Evolutionary conservation across 176 grass and related monocot species (phyloP), one percentile per base, ranked within the genome.

Genomic region (Leersia perrieri): DNA sequence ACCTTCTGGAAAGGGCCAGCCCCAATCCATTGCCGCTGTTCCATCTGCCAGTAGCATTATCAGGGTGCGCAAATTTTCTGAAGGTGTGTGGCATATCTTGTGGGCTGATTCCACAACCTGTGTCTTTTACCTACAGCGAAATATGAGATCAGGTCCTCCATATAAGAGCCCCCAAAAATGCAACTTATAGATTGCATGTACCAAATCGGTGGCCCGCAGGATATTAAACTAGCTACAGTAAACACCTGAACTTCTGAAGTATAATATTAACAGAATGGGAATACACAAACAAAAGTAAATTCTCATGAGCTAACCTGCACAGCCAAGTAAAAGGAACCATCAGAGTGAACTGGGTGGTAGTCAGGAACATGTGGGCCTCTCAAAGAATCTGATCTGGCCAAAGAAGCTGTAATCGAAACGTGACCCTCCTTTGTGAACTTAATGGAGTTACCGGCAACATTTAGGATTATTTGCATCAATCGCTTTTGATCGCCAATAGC

Each of bases 361-460:
- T 98, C 90, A n/a, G 90, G 86, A 72, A 83, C 78, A 65, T 87
- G 77, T 22, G 82, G 74, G 45, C 93, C 92, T 47, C 79, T 93
- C 39, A 84, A 76, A 83, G 80, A 85, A 51, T 95, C 92, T 35
- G 90, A 32, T 68, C 78, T 89, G 8, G 87, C 88, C 7, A 93
- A 67, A 20, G 88, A 93, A 64, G 90, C 90, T 63, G 73, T 74
- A 23, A 98, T 77, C 64, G 88, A 91, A 82, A 95, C 76, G 28
- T 93, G 88, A 30, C 92, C 96, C 86, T 95, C 90, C 57, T 89
- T 95, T 66, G 96, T 98, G 68, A 93, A 95, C 68, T 98, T 93
- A 39, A 98, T 51, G 11, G 96, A 91, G 74, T 98, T 98, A 11
- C 92, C 88, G 82, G 84, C 77, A 89, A 98, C 77, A 90, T 98